Evolutionary conservation across 805 yeast species (phyloP), one percentile per base, ranked within the genome.

Genomic region (Jamesozyma gamospora): DNA sequence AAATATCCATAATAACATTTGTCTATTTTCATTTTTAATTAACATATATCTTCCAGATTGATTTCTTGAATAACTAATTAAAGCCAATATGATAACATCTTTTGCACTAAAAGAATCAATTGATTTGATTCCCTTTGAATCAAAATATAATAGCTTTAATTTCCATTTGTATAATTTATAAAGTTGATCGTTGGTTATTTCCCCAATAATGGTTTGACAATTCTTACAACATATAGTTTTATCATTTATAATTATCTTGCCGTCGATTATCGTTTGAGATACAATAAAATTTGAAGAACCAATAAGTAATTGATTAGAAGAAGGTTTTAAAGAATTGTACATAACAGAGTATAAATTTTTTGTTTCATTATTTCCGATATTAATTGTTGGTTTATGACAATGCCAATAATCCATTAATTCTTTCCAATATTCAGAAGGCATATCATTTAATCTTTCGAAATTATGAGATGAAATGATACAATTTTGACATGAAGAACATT

Each of bases 371-470:
- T 5, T 17, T 10, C 44, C 48, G 19, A 42, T 43, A 32, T 61
- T 12, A 5, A 31, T 32, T 4, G 28, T 57, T 0, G 94, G 94
- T 51, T 81, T 82, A 54, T 90, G 96, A 55, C 98, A 90, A 57
- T 90, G 96, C 98, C 98, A 90, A 48, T 82, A 82, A 42, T 90
- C 97, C 94, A 90, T 82, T 72, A 92, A 65, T 56, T 90, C 98
- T 12, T 81, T 76, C 98, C 98, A 90, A 36, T 75, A 66, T 53
- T 87, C 96, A 1, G 94, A 82, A 0, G 98, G 98, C 78, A 90
- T 74, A 29, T 83, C 83, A 39, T 51, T 52, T 9, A 59, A 17
- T 21, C 40, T 50, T 6, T 29, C 18, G 31, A 52, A 53, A 28
- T 55, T 50, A 3, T 28, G 33, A 12, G 41, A 16, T 3, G 27